Evolutionary conservation across 257 asterid species (phyloP), one percentile per base, ranked within the genome.

Genomic region (Voacanga thouarsii): DNA sequence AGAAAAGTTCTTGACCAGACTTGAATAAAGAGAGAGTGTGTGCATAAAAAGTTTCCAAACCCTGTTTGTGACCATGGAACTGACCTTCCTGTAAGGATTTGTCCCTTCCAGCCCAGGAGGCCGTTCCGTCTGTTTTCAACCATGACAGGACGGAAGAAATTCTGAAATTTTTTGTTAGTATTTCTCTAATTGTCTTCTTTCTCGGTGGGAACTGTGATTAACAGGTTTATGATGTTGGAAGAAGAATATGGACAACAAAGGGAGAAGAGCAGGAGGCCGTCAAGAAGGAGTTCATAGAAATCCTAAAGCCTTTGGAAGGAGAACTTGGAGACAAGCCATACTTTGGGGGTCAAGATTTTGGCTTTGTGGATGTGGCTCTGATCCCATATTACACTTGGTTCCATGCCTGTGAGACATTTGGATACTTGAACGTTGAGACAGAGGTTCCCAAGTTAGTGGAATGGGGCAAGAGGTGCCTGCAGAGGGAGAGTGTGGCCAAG

Each of bases 371-470:
- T 68, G 63, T 82, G 44, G 66, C 80, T 26, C 67, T 82, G 2
- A 33, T 82, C 64, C 60, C 82, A 1, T 78, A 14, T 71, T 82
- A 75, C 64, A 15, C 39, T 4, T 82, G 85, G 85, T 82, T 82
- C 41, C 5, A 59, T 82, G 64, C 80, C 15, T 78, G 44, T 30
- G 82, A 82, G 80, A 78, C 70, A 14, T 82, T 44, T 41, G 85
- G 79, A 55, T 75, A 83, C 57, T 84, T 88, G 23, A 84, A 74
- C 55, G 67, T 76, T 0, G 90, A 79, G 49, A 72, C 82, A n/a
- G 86, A 86, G 71, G 76, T 80, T 7, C 90, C 89, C 2, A 84
- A 81, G 72, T n/a, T 88, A 74, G 72, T 76, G 2, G 75, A 19
- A 14, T 88, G 90, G 92, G 85, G 69, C 12, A 85, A 81, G 88